Evolutionary conservation across 2,329 filamentous ascomycete species (phyloP).

Genomic region (Diplodia sapinea): DNA sequence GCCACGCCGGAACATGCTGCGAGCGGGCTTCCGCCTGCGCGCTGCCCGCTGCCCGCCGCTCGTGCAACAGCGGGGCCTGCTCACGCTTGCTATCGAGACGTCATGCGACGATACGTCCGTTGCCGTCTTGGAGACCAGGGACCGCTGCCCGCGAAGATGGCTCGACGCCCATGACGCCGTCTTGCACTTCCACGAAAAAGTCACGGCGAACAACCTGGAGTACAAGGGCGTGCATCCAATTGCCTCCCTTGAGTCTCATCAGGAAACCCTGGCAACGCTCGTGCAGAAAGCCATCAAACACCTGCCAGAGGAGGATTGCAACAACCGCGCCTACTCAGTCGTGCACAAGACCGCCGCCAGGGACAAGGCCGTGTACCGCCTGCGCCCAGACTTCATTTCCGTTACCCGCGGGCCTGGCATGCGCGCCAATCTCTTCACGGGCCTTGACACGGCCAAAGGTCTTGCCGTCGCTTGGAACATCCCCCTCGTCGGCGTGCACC

Average conservation of each 20-base stretch:
- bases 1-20: constrained; percentile 7
- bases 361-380: constrained; percentile 13
- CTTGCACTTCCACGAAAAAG: constrained; percentile 78
- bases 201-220: constrained; percentile 77
- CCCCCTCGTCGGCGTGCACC: constrained; percentile 78
- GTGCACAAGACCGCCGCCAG: not conserved
- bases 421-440: constrained; percentile 75
- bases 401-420: constrained; percentile 93
- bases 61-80: constrained; percentile 39
- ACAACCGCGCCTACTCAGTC: not conserved
- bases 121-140: constrained; percentile 67
- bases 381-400: constrained; percentile 79
- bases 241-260: constrained; percentile 76
- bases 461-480: constrained; percentile 82
- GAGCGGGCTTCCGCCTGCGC: constrained; percentile 5
- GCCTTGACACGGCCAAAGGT: constrained; percentile 85
- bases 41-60: not conserved
- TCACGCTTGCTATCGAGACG: constrained; percentile 75
- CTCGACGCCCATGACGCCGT: constrained; percentile 50
- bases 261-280: constrained; percentile 70
- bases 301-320: constrained; percentile 53
- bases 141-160: constrained; percentile 31
- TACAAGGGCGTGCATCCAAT: constrained; percentile 83
- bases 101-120: constrained; percentile 95
- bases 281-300: constrained; percentile 66